These are phyloP conservation scores for Volvariella surrecta DNA, from an alignment of 1,284 basidiomycete species.

Conservation along the genomic window DNA sequence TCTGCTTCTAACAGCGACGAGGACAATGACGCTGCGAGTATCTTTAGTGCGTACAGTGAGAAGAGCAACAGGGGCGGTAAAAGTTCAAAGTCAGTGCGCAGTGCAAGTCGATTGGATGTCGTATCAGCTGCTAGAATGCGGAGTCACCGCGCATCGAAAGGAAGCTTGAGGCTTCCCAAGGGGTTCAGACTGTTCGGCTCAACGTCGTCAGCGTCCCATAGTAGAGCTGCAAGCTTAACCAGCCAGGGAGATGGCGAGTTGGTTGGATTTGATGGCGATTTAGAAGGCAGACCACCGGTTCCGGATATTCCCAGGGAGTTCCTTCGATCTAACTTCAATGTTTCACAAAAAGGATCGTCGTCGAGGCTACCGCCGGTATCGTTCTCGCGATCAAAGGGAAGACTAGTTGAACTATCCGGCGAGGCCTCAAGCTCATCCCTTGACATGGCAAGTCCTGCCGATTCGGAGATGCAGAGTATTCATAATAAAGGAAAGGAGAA, in stretches of 20 bases:
- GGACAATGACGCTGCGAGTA: slow-evolving; percentile 12
- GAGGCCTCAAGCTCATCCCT: too few species aligned
- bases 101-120: slow-evolving; percentile 26
- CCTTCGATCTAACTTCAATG: neutral
- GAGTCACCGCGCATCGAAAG: slow-evolving; percentile 47
- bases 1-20: neutral
- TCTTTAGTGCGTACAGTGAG: slow-evolving; percentile 25
- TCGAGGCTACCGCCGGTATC: too few species aligned
- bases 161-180: slow-evolving; percentile 45
- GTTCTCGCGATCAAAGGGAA: too few species aligned
- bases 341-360: too few species aligned
- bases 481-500: too few species aligned
- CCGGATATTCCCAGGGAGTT: slow-evolving; percentile 1
- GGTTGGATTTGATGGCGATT: too few species aligned
- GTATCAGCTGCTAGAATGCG: slow-evolving; percentile 52
- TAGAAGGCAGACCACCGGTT: slow-evolving; percentile 6
- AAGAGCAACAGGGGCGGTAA: slow-evolving; percentile 23
- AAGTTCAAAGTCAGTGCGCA: slow-evolving; percentile 23
- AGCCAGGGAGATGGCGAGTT: too few species aligned
- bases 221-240: too few species aligned
- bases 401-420: too few species aligned
- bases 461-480: too few species aligned
- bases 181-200: slow-evolving; percentile 10
- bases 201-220: too few species aligned
- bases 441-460: too few species aligned